Conservation (phyloP, 768 basidiomycete genomes). For the Suillus hirtellus region DNA sequence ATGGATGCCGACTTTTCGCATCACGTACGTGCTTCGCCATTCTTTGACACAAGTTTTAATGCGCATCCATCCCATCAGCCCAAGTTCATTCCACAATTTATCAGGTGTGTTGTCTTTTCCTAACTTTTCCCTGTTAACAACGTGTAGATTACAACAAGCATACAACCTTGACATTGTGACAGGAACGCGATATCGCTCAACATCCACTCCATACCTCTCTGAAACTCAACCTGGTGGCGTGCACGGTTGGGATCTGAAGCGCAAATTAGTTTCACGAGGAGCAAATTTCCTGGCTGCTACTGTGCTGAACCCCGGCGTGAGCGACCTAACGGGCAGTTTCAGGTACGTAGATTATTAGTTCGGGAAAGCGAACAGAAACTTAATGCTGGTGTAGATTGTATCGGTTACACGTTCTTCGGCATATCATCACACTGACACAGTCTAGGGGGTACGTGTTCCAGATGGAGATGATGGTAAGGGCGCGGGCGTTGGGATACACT, state of each 20-base stretch:
- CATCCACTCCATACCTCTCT: conserved; percentile 53
- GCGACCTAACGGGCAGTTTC: conserved; percentile 90
- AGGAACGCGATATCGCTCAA: conserved; percentile 81
- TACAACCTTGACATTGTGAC: conserved; percentile 92
- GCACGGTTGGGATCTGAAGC: conserved; percentile 89
- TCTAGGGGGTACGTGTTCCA: conserved; percentile 96
- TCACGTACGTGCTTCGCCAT: conserved; percentile 58
- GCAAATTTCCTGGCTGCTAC: conserved; percentile 91
- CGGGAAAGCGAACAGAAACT: conserved; percentile 5
- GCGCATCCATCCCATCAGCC: conserved; percentile 50
- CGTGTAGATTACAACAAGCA: conserved; percentile 70
- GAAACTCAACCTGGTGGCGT: conserved; percentile 80
- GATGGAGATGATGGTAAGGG: conserved; percentile 98
- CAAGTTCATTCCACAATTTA: conserved; percentile 93
- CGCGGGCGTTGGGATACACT: conserved; percentile 77
- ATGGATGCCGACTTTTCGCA: conserved; percentile 98
- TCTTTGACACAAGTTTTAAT: neutral
- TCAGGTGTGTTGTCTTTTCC: conserved; percentile 49
- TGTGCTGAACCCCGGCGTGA: conserved; percentile 81
- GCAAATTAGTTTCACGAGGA: conserved; percentile 84
- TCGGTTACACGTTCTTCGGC: conserved; percentile 68
- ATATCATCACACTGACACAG: conserved; percentile 81
- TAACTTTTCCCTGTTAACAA: neutral
- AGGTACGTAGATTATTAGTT: conserved; percentile 49
- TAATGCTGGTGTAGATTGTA: conserved; percentile 56